These are phyloP conservation scores for Colletotrichum acutatum DNA, from an alignment of 2,329 filamentous ascomycete genomes.

Conservation along the genomic window DNA sequence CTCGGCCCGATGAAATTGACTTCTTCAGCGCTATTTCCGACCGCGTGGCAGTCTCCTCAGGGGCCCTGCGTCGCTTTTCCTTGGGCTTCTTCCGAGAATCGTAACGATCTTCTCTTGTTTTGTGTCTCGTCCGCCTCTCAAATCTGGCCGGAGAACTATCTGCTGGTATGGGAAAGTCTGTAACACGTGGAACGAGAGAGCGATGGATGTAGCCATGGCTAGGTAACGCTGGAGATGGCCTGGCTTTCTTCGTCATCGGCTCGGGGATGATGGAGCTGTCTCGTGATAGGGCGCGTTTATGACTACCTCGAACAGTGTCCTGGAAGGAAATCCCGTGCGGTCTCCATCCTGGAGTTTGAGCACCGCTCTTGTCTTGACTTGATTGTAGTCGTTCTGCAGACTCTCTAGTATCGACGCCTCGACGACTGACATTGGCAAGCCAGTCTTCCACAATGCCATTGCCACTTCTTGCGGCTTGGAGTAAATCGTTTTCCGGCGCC, in stretches of 20 bases:
- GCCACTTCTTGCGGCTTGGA: background rate
- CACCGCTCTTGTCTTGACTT: background rate
- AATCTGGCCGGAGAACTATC: constrained; percentile 44
- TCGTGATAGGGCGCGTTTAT: constrained; percentile 18
- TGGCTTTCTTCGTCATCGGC: background rate
- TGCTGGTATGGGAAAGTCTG: background rate
- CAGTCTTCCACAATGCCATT: constrained; percentile 18
- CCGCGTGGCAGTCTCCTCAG: background rate
- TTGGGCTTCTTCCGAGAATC: constrained; percentile 47
- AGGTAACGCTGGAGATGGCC: background rate
- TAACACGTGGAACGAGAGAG: background rate
- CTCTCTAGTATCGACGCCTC: background rate
- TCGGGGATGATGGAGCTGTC: constrained; percentile 37
- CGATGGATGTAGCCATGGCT: background rate
- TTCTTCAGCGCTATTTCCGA: constrained; percentile 38
- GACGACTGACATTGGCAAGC: constrained; percentile 19
- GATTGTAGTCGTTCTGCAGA: background rate
- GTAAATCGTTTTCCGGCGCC: background rate
- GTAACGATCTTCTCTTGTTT: constrained; percentile 67
- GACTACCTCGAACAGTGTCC: background rate
- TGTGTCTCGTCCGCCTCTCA: constrained; percentile 64
- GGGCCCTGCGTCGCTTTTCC: constrained; percentile 29
- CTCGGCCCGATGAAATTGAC: constrained; percentile 50
- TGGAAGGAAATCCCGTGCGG: constrained; percentile 10
- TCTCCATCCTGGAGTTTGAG: background rate